phyloP scores from a whole-genome alignment of 257 asterid genomes.

The Avicennia marina region DNA sequence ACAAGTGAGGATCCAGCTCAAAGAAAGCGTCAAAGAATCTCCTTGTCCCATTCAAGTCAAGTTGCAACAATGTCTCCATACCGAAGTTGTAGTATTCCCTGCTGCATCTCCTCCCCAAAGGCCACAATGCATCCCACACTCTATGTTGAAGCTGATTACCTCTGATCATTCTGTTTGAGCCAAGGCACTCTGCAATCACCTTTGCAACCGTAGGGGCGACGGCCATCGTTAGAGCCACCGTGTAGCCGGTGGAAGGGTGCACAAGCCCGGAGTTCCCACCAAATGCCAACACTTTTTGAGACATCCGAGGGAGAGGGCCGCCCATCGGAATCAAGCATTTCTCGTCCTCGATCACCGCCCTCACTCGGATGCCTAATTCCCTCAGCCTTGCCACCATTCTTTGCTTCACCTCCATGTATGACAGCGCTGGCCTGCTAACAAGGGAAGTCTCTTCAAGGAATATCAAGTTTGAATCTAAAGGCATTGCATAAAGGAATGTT shows the following conservation, averaged over 20 bases:
- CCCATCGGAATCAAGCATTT: constrained; percentile 94
- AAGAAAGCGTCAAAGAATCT: constrained; percentile 78
- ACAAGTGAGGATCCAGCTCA: constrained; percentile 64
- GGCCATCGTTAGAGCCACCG: constrained; percentile 64
- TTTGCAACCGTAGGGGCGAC: constrained; percentile 53
- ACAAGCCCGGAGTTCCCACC: constrained; percentile 87
- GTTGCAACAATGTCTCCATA: constrained; percentile 79
- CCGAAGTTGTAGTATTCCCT: constrained; percentile 77
- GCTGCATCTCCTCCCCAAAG: constrained; percentile 48
- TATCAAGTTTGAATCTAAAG: constrained; percentile 64
- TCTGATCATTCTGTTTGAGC: constrained; percentile 74
- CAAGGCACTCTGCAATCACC: constrained; percentile 69
- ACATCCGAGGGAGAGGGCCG: constrained; percentile 80
- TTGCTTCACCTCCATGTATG: constrained; percentile 60
- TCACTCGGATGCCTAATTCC: constrained; percentile 66
- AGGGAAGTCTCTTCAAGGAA: constrained; percentile 84
- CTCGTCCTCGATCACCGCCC: constrained; percentile 67
- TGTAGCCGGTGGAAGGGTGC: constrained; percentile 85
- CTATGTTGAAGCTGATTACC: constrained; percentile 43
- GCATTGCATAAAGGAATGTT: constrained; percentile 85
- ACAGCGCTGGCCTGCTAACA: constrained; percentile 65
- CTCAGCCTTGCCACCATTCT: constrained; percentile 92
- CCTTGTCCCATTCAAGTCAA: constrained; percentile 69
- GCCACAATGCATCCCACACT: constrained; percentile 85
- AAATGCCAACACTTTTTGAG: constrained; percentile 71